These are phyloP conservation scores for Selaginella moellendorffii DNA, from an alignment of 75 land plant species.

Conservation along the genomic window DNA sequence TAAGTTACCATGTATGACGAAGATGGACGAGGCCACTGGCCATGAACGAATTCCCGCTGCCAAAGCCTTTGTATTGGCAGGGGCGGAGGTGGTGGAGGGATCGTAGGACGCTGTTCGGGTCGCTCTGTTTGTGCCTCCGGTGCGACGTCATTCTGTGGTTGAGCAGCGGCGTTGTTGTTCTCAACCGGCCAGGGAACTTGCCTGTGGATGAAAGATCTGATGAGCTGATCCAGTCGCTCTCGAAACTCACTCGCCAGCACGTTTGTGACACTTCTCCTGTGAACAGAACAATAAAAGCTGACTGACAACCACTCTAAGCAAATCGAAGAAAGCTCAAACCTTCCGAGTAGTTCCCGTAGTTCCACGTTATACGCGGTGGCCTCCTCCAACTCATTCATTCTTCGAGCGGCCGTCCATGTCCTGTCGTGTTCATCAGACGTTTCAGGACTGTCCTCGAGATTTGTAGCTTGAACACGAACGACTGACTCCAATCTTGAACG, in stretches of 20 bases:
- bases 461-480: constrained; percentile 60
- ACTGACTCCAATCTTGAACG: constrained; percentile 62
- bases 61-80: constrained; percentile 74
- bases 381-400: constrained; percentile 55
- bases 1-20: not conserved
- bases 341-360: constrained; percentile 82
- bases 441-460: no score
- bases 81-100: constrained; percentile 49
- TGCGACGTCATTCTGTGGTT: constrained; percentile 19
- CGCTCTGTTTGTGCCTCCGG: not conserved
- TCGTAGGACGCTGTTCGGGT: not conserved
- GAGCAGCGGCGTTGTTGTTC: constrained; percentile 30
- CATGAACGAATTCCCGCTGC: constrained; percentile 32
- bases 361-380: constrained; percentile 86
- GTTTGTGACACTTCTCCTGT: constrained; percentile 89
- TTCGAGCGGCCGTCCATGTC: constrained; percentile 23
- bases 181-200: constrained; percentile 51
- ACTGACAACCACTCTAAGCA: not conserved
- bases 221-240: constrained; percentile 74
- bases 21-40: constrained; percentile 38
- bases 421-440: constrained; percentile 21
- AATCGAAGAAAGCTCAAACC: constrained; percentile 28
- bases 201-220: constrained; percentile 74
- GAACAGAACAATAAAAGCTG: constrained; percentile 10
- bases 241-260: constrained; percentile 94